Evolutionary conservation across 495 filamentous ascomycete species (phyloP), one percentile per base, ranked within the genome.

Genomic region (Pseudomonodictys pantanalensis): DNA sequence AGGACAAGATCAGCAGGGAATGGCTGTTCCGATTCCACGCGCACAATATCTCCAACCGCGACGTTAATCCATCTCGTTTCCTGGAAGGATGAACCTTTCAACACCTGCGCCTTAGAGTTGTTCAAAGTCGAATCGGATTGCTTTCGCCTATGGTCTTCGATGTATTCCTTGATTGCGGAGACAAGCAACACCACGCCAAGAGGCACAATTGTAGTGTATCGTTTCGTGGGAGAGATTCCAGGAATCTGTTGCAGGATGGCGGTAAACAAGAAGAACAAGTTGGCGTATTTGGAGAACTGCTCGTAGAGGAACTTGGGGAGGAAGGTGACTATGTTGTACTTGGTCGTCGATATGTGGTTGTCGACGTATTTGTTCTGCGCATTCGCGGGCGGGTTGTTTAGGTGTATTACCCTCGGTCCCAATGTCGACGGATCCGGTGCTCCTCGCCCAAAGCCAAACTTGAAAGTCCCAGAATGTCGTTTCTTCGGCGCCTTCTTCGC

Each of bases 201-300:
- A 18, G 95, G 95, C 20, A 87, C 95, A 69, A 99, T 96, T 17
- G 95, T 99, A 9, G 95, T 99, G 71, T 89, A 99, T 68, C 76
- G 78, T 76, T 96, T 97, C 4, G 93, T 99, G 7, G 93, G 93
- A 20, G 91, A 95, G 48, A 99, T 85, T 64, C 87, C 86, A 15
- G 93, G 95, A 65, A 99, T 96, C 71, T 99, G 95, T 76, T 99
- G 95, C 29, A 99, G 73, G 4, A 84, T 86, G 2, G 95, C 92
- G 29, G 95, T 99, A 73, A 99, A 97, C 68, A 99, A 84, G 86
- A 99, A 99, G 79, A 99, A 99, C 63, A 99, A 71, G 71, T 99
- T 99, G 75, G 93, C 95, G 75, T 95, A 97, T 76, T 96, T 99
- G 47, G 91, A 96, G 77, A 99, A 99, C 73, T 99, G 95, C 69